Evolutionary conservation across 2,329 filamentous ascomycete species (phyloP), one percentile per base, ranked within the genome.

Genomic region (Bipolaris gigantea): DNA sequence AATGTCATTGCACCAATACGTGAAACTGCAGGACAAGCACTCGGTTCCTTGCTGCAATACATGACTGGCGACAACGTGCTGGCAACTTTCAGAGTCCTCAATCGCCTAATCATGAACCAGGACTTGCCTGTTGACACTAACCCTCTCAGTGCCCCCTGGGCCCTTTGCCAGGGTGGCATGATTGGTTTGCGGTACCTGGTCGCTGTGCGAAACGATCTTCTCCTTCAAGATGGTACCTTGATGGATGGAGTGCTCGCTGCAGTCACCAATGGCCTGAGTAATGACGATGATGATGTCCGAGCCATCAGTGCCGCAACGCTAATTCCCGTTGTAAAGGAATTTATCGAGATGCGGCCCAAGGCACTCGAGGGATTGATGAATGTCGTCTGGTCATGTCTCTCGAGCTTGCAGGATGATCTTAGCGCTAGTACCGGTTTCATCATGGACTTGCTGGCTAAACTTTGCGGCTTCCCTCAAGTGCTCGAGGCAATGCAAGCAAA

Each of bases 361-460:
- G 87, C 90, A 39, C 81, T 99, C 30, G 87, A 92, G 57, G 82
- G 84, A 27, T 84, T 99, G 35, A 96, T 97, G 73, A 88, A 89
- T 69, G 96, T 97, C 55, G 92, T 99, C 25, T 99, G 94, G 94
- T 90, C 96, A 69, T 97, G 94, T 77, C 80, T 99, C 21, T 96
- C 93, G 3, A 95, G 96, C 71, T 80, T 99, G n/a, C 92, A 93
- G 61, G 94, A 99, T 71, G 94, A 99, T 70, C 81, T 99, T 16
- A 97, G 92, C 73, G 94, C 94, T 4, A 97, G 94, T 73, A 99
- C 95, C 9, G 94, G 94, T 43, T 95, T 92, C 52, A 96, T 99
- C 50, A 99, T 99, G 95, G 95, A 99, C 73, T 83, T 99, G 36
- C 82, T 99, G 16, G 94, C 95, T 13, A 97, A 94, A 56, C 85